These are phyloP conservation scores for Fusarium sp. DNA, from an alignment of 2,329 filamentous ascomycete species.

Conservation along the genomic window DNA sequence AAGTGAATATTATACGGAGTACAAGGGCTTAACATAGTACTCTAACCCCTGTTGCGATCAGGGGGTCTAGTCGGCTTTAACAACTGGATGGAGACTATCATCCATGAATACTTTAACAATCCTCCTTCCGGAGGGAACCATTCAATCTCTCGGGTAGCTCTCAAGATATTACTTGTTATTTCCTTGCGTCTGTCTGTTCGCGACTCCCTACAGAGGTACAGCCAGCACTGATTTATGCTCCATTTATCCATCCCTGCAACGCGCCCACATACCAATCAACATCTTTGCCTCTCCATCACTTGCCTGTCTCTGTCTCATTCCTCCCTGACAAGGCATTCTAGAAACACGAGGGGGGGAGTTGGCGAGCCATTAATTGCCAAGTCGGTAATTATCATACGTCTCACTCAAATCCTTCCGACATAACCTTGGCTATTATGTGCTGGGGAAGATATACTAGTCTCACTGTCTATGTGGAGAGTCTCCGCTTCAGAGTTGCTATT, in stretches of 20 bases:
- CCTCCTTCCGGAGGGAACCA: slow-evolving; percentile 8
- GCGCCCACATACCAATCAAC: slow-evolving; percentile 4
- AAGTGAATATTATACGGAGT: slow-evolving; percentile 27
- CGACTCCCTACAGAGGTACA: no score
- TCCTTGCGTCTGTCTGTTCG: no score
- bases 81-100: slow-evolving; percentile 22
- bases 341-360: slow-evolving; percentile 4
- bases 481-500: slow-evolving; percentile 34
- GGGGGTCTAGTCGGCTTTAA: slow-evolving; percentile 17
- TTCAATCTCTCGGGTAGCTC: background rate
- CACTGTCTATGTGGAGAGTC: slow-evolving; percentile 20
- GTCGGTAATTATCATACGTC: slow-evolving; percentile 2
- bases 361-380: slow-evolving; percentile 10
- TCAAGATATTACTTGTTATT: background rate
- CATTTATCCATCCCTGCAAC: background rate
- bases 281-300: background rate
- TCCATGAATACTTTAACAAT: slow-evolving; percentile 30
- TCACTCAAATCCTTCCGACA: slow-evolving; percentile 7
- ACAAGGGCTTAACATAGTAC: background rate
- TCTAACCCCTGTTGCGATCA: background rate
- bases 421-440: slow-evolving; percentile 6
- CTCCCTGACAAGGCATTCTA: slow-evolving; percentile 3
- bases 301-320: slow-evolving; percentile 13
- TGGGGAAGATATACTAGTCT: background rate
- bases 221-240: slow-evolving; percentile 1